These are phyloP conservation scores for Penicillium bialowiezense DNA, from an alignment of 495 filamentous ascomycete genomes.

Conservation along the genomic window DNA sequence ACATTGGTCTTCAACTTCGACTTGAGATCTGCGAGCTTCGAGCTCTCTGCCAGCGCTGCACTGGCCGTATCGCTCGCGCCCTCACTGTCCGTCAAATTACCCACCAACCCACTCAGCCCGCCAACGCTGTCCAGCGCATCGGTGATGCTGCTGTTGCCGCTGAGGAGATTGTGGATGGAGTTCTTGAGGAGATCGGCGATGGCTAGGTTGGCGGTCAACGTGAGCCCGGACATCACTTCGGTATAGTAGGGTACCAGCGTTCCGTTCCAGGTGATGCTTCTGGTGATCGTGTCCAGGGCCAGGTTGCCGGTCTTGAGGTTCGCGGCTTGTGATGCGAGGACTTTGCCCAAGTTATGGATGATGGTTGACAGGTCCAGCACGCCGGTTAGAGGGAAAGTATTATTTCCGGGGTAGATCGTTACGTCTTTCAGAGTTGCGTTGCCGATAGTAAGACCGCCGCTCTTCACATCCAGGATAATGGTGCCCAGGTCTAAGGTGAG, in stretches of 20 bases:
- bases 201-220: constrained; percentile 31
- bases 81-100: not conserved
- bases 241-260: constrained; percentile 40
- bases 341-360: constrained; percentile 24
- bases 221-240: constrained; percentile 32
- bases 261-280: constrained; percentile 32
- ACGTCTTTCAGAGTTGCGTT: constrained; percentile 47
- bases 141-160: constrained; percentile 3
- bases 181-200: constrained; percentile 31
- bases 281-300: constrained; percentile 29
- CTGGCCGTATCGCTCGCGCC: constrained; percentile 4
- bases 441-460: constrained; percentile 1
- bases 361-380: constrained; percentile 31
- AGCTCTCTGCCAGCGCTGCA: not conserved
- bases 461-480: constrained; percentile 3
- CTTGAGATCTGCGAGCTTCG: not conserved
- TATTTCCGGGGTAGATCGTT: constrained; percentile 56
- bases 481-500: constrained; percentile 3
- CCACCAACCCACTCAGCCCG: not conserved
- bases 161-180: constrained; percentile 26
- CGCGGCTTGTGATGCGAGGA: constrained; percentile 28
- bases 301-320: constrained; percentile 33
- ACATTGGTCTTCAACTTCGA: constrained; percentile 9
- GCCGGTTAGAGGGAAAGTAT: constrained; percentile 48
- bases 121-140: not conserved